Conservation (phyloP, 2,329 filamentous ascomycete genomes). For the Alternaria ethzedia region DNA sequence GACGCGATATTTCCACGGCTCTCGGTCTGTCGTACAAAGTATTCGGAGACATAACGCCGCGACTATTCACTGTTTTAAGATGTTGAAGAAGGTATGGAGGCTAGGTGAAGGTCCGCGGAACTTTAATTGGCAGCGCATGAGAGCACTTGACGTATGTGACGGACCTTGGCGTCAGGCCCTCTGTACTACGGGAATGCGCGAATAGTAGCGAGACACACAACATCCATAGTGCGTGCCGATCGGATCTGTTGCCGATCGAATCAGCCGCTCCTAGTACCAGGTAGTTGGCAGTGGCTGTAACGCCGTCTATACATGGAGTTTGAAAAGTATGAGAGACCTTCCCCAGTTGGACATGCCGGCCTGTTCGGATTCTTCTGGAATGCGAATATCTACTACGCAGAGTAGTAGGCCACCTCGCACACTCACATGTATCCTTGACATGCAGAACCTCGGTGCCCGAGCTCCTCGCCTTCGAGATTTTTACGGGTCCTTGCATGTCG, state of each 20-base stretch:
- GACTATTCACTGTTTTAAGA: background rate
- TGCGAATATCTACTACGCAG: background rate
- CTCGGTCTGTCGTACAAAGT: background rate
- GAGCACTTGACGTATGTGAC: background rate
- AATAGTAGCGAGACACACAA: background rate
- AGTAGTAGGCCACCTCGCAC: background rate
- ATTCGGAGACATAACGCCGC: background rate
- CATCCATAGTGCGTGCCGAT: background rate
- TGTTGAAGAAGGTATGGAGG: background rate
- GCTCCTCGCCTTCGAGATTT: background rate
- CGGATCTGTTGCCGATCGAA: background rate
- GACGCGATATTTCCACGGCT: background rate
- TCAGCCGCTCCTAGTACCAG: background rate
- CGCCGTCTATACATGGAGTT: background rate
- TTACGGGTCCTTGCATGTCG: background rate
- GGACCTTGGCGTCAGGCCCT: background rate
- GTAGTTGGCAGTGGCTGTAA: background rate
- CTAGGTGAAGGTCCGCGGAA: background rate
- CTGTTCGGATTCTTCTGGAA: background rate
- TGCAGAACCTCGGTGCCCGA: background rate
- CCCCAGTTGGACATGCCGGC: background rate
- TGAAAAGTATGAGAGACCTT: background rate
- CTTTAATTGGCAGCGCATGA: background rate
- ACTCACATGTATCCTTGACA: background rate
- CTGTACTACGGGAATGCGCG: background rate